These are phyloP conservation scores for Penicillium sp. DNA, from an alignment of 2,329 filamentous ascomycete genomes.

Conservation along the genomic window DNA sequence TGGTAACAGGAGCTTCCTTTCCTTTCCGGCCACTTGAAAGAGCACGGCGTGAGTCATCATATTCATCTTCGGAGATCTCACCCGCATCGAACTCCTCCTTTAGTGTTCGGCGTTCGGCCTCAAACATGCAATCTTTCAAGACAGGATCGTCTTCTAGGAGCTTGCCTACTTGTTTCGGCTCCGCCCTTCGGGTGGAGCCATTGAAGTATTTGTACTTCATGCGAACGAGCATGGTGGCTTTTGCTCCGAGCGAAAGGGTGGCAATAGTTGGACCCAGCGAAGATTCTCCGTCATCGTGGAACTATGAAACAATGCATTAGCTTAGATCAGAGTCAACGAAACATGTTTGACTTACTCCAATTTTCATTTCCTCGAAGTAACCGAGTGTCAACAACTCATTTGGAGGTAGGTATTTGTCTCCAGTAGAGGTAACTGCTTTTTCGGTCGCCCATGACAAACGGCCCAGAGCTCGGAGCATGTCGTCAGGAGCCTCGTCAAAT, in stretches of 20 bases:
- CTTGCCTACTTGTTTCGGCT: not conserved
- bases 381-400: conserved; percentile 58
- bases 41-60: conserved; percentile 26
- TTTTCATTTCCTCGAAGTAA: conserved; percentile 57
- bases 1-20: conserved; percentile 30
- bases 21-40: conserved; percentile 26
- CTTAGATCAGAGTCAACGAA: not conserved
- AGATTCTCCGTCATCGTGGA: conserved; percentile 60
- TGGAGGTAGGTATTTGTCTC: conserved; percentile 40
- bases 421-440: conserved; percentile 34
- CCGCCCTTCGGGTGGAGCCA: conserved; percentile 24
- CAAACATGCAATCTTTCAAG: conserved; percentile 31
- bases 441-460: conserved; percentile 56
- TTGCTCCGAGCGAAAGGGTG: conserved; percentile 54
- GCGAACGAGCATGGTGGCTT: conserved; percentile 54
- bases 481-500: conserved; percentile 44
- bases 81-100: conserved; percentile 21
- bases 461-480: conserved; percentile 48
- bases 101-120: conserved; percentile 24
- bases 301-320: conserved; percentile 32
- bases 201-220: conserved; percentile 54
- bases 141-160: conserved; percentile 32
- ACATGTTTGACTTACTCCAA: conserved; percentile 41
- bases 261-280: conserved; percentile 57
- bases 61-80: conserved; percentile 21